Evolutionary conservation across 352 stramenopile genomes (phyloP).

Genomic region (Phytopythium helicoides): DNA sequence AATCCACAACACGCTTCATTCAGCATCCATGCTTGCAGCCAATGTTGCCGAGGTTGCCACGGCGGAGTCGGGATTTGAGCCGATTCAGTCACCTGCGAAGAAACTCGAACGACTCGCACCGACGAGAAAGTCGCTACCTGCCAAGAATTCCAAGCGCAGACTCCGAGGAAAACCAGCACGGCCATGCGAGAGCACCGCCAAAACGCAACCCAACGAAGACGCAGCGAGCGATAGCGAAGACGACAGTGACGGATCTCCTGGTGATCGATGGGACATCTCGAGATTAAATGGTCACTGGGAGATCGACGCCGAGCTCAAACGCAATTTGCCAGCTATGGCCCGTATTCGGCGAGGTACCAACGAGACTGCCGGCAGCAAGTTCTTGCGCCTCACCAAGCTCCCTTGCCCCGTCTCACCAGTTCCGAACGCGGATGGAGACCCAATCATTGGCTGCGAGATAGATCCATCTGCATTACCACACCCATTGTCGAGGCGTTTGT

Average conservation of each 20-base stretch:
- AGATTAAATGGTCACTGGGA: conserved; percentile 73
- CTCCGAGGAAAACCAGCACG: not conserved
- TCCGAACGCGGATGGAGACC: conserved; percentile 9
- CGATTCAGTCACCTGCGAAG: too few relatives aligned
- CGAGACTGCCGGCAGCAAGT: conserved; percentile 58
- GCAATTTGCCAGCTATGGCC: conserved; percentile 55
- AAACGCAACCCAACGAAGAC: too few relatives aligned
- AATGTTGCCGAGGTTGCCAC: too few relatives aligned
- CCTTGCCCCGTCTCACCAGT: conserved; percentile 25
- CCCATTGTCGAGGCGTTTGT: not conserved
- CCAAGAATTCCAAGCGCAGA: not conserved
- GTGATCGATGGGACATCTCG: conserved; percentile 59
- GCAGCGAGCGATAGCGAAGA: conserved; percentile 1
- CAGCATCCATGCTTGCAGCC: too few relatives aligned
- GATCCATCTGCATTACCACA: not conserved
- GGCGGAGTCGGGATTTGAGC: too few relatives aligned
- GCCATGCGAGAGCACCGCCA: not conserved
- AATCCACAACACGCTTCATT: too few relatives aligned
- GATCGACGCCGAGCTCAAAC: conserved; percentile 58
- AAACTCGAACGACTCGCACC: too few relatives aligned
- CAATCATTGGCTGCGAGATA: conserved; percentile 8
- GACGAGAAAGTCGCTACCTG: too few relatives aligned
- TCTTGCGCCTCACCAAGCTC: conserved; percentile 60
- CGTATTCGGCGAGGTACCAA: conserved; percentile 41
- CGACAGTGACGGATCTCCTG: not conserved